Evolutionary conservation across 805 yeast genomes (phyloP).

Genomic region (Starmerella potacharoeniae): DNA sequence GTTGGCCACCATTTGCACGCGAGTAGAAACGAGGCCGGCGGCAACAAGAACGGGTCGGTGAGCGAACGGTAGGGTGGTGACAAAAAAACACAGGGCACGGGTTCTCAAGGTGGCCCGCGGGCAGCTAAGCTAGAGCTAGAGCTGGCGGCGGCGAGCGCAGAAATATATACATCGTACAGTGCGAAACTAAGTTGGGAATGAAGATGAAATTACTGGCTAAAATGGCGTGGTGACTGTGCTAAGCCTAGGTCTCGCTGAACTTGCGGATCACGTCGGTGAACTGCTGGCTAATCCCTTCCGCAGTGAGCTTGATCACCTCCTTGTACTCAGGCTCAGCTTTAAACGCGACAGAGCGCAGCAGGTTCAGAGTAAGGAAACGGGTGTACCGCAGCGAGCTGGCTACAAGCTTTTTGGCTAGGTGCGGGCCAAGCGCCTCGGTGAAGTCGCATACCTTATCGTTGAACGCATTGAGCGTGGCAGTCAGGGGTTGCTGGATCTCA

Average conservation of each 20-base stretch:
- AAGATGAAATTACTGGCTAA: too few species aligned
- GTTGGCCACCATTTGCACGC: conserved; percentile 34
- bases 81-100: too few species aligned
- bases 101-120: too few species aligned
- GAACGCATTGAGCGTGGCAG: conserved; percentile 2
- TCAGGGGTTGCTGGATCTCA: conserved; percentile 9
- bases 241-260: not conserved
- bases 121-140: not conserved
- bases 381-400: conserved; percentile 11
- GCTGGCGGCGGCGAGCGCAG: not conserved
- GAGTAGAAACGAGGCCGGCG: not conserved
- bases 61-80: too few species aligned
- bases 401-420: conserved; percentile 12
- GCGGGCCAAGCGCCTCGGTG: conserved; percentile 10
- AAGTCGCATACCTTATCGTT: conserved; percentile 8
- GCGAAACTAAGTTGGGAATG: too few species aligned
- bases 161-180: too few species aligned
- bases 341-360: conserved; percentile 10
- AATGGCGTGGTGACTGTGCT: too few species aligned
- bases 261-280: conserved; percentile 12
- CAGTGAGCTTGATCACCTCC: not conserved
- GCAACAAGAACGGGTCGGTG: not conserved
- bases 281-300: conserved; percentile 4
- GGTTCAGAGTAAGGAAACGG: conserved; percentile 11
- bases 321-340: conserved; percentile 8